Conservation (phyloP, 2,329 filamentous ascomycete genomes). For the Apiospora kogelbergensis region DNA sequence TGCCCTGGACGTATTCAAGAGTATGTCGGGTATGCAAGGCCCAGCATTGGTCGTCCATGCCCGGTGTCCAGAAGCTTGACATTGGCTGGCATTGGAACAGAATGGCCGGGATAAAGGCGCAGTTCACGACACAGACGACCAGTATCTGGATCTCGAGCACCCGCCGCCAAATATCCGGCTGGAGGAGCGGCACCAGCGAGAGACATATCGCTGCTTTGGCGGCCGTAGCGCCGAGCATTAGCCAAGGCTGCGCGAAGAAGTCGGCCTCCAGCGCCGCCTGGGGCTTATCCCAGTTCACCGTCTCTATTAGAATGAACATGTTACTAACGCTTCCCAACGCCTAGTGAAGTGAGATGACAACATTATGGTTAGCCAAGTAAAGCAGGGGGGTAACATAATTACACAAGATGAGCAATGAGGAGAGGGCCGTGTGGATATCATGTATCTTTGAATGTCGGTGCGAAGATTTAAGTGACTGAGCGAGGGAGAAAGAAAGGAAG, state of each 20-base stretch:
- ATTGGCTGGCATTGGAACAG: conserved; percentile 39
- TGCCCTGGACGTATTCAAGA: conserved; percentile 37
- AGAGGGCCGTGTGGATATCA: not conserved
- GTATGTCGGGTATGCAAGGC: conserved; percentile 30
- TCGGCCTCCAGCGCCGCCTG: conserved; percentile 33
- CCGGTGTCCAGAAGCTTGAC: conserved; percentile 36
- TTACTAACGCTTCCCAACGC: conserved; percentile 34
- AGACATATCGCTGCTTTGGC: conserved; percentile 39
- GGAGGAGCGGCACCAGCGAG: conserved; percentile 29
- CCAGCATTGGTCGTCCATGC: conserved; percentile 32
- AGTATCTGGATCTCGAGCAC: conserved; percentile 31
- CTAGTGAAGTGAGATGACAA: conserved; percentile 19
- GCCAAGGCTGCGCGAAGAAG: conserved; percentile 36
- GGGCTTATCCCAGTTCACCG: conserved; percentile 23
- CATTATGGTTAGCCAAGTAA: not conserved
- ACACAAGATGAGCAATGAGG: not conserved
- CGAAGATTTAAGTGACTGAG: not conserved
- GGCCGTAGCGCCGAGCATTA: conserved; percentile 34
- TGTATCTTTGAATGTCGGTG: not conserved
- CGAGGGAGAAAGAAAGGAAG: not conserved
- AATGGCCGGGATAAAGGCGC: conserved; percentile 32
- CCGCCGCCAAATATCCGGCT: not conserved
- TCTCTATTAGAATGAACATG: conserved; percentile 35
- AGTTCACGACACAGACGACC: conserved; percentile 26
- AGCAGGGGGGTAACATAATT: not conserved